Evolutionary conservation across 116 monocot species (phyloP), one percentile per base, ranked within the genome.

Genomic region (Phalaenopsis hybrid): DNA sequence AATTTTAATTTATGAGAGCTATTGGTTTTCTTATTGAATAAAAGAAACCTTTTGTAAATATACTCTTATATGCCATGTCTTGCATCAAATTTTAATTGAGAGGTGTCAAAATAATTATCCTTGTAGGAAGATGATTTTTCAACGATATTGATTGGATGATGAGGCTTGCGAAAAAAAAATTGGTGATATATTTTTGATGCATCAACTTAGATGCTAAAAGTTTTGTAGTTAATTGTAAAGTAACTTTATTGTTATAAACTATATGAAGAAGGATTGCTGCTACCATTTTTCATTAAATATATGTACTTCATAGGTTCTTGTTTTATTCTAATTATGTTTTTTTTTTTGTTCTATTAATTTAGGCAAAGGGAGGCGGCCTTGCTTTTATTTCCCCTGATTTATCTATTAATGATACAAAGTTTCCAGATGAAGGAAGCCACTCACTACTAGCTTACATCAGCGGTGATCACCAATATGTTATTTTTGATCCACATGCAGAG

Each of bases 331-430:
- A 34, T 45, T 48, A 48, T 75, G 44, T 45, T 75, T 75, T 28
- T 28, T 28, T 28, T 41, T 46, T 12, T 44, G 6, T 31, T 31
- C 10, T 3, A 51, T 51, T 48, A 10, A 8, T 6, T 78, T 84
- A 96, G 96, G 96, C 92, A 25, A 93, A 89, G 75, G 88, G 93
- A 48, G 95, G 95, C 21, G 83, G 87, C 44, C 77, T 98, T 80
- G 70, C 90, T 77, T 98, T 98, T 86, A 28, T 95, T 23, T 78
- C 86, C 16, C 33, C 84, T 43, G 73, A 85, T 55, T 59, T 75
- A 52, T 82, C 78, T 58, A 18, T 74, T 20, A 52, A 52, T 21
- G 80, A 55, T 55, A 55, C 55, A 55, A 55, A 82, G 73, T 70
- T 33, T 51, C 61, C 37, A 65, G 89, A 85, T 8, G 80, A 78